These are phyloP conservation scores for Gossypium thurberi DNA, from an alignment of 345 rosid genomes.

Conservation along the genomic window DNA sequence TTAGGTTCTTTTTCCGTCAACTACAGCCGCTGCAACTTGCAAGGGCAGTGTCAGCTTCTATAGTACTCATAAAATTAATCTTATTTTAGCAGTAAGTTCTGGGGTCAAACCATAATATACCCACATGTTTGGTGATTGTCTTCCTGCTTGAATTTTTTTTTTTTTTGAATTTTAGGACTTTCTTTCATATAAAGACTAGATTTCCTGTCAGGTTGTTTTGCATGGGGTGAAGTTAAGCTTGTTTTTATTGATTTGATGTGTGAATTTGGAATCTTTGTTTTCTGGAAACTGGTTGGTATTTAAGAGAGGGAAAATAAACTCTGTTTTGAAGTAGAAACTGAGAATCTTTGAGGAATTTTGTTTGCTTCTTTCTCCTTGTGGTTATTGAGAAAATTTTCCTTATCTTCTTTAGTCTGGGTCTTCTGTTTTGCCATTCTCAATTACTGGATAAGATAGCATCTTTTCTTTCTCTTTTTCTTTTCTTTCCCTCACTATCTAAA, in stretches of 20 bases:
- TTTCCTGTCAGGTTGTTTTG: constrained; percentile 26
- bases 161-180: constrained; percentile 8
- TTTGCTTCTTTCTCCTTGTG: constrained; percentile 24
- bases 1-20: constrained; percentile 20
- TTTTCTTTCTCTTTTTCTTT: neutral
- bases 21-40: neutral
- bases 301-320: constrained; percentile 13
- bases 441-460: constrained; percentile 41
- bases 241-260: constrained; percentile 14
- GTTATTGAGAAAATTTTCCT: constrained; percentile 17
- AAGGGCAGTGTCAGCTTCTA: neutral
- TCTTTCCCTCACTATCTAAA: neutral
- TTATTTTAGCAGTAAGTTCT: neutral
- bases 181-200: constrained; percentile 13
- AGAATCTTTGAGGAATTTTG: constrained; percentile 28
- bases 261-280: constrained; percentile 32
- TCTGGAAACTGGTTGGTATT: constrained; percentile 21
- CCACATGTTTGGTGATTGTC: constrained; percentile 17
- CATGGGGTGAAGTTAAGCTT: constrained; percentile 7
- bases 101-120: constrained; percentile 27
- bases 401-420: constrained; percentile 23
- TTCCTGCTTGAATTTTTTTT: constrained; percentile 14
- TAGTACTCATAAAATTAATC: neutral
- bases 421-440: constrained; percentile 17
- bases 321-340: constrained; percentile 26